Evolutionary conservation across 192 early-diverging fungal species (phyloP).

Genomic region (Entophlyctis helioformis): DNA sequence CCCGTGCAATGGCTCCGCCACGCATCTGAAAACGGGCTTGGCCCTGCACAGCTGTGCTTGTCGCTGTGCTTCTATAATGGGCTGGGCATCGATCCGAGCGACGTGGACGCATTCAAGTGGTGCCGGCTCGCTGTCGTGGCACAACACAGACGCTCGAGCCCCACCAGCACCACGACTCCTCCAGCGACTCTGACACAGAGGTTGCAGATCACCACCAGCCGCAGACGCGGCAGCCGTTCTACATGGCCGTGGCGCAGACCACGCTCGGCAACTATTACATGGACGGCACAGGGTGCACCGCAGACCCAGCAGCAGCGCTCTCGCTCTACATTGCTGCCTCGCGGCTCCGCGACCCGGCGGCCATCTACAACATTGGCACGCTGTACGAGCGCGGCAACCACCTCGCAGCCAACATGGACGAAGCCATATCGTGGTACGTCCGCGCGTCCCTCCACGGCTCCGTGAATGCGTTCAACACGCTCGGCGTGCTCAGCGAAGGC

Average conservation of each 20-base stretch:
- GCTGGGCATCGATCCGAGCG: slow-evolving; percentile 13
- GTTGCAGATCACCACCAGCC: too few relatives aligned
- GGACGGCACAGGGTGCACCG: slow-evolving; percentile 56
- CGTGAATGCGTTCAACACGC: slow-evolving; percentile 31
- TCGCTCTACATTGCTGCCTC: slow-evolving; percentile 39
- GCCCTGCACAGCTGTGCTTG: slow-evolving; percentile 36
- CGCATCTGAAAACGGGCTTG: slow-evolving; percentile 21
- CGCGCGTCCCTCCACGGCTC: slow-evolving; percentile 26
- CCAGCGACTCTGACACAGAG: too few relatives aligned
- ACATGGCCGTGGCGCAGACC: slow-evolving; percentile 35
- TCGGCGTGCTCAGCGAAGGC: slow-evolving; percentile 38
- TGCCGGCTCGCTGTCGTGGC: slow-evolving; percentile 30
- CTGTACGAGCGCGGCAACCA: slow-evolving; percentile 39
- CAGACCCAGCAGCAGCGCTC: slow-evolving; percentile 47
- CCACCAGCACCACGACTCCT: too few relatives aligned
- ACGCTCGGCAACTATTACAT: slow-evolving; percentile 62
- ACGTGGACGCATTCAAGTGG: slow-evolving; percentile 24
- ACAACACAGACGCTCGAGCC: too few relatives aligned
- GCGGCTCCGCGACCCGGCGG: slow-evolving; percentile 29
- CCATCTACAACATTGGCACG: slow-evolving; percentile 46
- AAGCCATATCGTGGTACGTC: slow-evolving; percentile 35
- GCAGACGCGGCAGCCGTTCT: too few relatives aligned
- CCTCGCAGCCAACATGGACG: slow-evolving; percentile 18
- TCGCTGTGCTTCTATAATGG: slow-evolving; percentile 39
- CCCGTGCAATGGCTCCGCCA: slow-evolving; percentile 19